Evolutionary conservation across 1,139 yeast genomes (phyloP), one percentile per base, ranked within the genome.

Genomic region (Geotrichum fermentans): DNA sequence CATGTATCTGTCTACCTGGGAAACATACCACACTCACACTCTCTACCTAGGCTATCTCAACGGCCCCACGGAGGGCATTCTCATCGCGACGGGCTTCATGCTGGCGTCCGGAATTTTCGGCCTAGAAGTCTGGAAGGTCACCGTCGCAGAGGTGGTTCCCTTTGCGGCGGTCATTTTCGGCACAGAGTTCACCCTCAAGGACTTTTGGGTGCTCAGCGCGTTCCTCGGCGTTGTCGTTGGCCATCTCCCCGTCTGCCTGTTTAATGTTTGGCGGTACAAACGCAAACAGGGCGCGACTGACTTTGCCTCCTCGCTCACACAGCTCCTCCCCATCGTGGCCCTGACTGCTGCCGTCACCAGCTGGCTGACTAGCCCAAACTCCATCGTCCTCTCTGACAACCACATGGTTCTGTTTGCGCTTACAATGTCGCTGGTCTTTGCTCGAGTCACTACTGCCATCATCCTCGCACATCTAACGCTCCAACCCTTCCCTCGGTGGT

Each of bases 61-160:
- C 53, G 94, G 92, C 2, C 94, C 94, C 0, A 89, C 86, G 2
- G 94, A 84, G 65, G 94, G 94, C 3, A 79, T 84, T 35, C 65
- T 83, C 56, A 74, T 83, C 69, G 76, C 85, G 38, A 68, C 75
- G 42, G 61, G 55, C 2, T 71, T 81, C 29, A 83, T 78, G 69
- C 53, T 79, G 11, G 46, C 76, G 22, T 78, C 86, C 0, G 89
- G 84, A 1, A 42, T 78, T 34, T 66, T 70, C 49, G 92, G 94
- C 1, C 81, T 83, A 3, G 75, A 70, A 3, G 68, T 81, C 50
- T 83, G 87, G 84, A 66, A 70, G 37, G 61, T 62, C 41, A 22
- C 47, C 24, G 29, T 35, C 34, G 22, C 35, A 5, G 40, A 49
- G 20, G 36, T 43, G 24, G 39, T 47, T n/a, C 43, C 55, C 32